phyloP scores from a whole-genome alignment of 345 rosid species.

The Brassica cretica region DNA sequence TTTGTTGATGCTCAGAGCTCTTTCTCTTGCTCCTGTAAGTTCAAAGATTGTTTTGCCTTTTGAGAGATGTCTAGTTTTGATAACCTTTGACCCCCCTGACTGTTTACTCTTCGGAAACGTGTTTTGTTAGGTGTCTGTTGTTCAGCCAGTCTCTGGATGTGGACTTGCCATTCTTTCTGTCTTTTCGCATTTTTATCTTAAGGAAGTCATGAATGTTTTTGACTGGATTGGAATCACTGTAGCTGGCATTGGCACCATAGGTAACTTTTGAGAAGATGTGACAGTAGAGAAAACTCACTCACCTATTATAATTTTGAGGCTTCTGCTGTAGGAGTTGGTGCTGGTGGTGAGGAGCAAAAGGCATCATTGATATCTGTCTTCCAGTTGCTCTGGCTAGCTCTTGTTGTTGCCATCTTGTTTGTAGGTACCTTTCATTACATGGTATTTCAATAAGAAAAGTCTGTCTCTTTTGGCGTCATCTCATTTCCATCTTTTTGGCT shows the following conservation, averaged over 20 bases:
- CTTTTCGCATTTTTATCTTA: constrained; percentile 90
- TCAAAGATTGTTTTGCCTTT: neutral
- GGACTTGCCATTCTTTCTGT: constrained; percentile 92
- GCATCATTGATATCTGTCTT: constrained; percentile 69
- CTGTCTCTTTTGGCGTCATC: constrained; percentile 16
- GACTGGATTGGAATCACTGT: constrained; percentile 96
- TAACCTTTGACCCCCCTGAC: constrained; percentile 4
- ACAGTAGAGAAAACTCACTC: constrained; percentile 23
- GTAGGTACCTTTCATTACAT: constrained; percentile 89
- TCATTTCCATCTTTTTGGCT: neutral
- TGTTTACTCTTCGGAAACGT: constrained; percentile 10
- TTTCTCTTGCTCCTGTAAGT: constrained; percentile 92
- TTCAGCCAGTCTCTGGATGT: constrained; percentile 97
- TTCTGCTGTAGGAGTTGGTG: constrained; percentile 78
- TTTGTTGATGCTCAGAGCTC: constrained; percentile 82
- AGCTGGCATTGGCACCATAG: constrained; percentile 97
- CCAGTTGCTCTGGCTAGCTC: constrained; percentile 80
- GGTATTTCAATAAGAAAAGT: constrained; percentile 21
- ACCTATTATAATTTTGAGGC: neutral
- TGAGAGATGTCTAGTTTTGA: neutral
- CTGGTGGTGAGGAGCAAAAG: constrained; percentile 93
- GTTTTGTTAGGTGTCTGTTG: constrained; percentile 71
- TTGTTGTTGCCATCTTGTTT: constrained; percentile 80
- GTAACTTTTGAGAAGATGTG: constrained; percentile 42
- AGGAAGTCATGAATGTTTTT: constrained; percentile 87